A percentile compares a stretch with the other conserved stretches of the same genome.
Evolutionary conservation across 2,329 filamentous ascomycete genomes (phyloP).

Genomic region (Clarireedia hainanense): DNA sequence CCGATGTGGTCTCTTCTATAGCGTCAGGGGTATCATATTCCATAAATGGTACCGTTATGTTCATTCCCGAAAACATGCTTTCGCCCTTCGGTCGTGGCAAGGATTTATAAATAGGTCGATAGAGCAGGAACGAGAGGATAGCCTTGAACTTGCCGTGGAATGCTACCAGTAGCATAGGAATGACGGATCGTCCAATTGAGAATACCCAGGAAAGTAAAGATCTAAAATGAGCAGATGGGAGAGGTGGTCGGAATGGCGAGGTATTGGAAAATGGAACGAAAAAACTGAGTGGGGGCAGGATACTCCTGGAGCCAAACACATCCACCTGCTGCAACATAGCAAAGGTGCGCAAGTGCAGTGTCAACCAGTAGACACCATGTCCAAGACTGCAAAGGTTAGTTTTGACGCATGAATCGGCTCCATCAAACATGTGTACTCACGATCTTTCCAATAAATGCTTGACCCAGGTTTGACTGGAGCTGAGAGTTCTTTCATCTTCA

Average conservation of each 20-base stretch:
- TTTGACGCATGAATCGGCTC: background rate
- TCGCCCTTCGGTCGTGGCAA: constrained; percentile 26
- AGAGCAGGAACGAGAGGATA: constrained; percentile 19
- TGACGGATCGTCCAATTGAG: constrained; percentile 13
- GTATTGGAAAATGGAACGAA: constrained; percentile 22
- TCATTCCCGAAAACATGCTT: constrained; percentile 22
- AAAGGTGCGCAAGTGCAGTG: background rate
- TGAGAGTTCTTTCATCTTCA: constrained; percentile 10
- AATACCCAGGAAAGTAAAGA: constrained; percentile 15
- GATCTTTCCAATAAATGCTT: background rate
- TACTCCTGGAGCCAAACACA: background rate
- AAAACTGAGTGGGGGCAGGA: constrained; percentile 8
- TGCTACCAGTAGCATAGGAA: constrained; percentile 23
- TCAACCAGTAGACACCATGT: background rate
- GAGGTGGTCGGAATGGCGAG: constrained; percentile 23
- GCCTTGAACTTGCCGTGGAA: constrained; percentile 20
- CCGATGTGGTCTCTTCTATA: constrained; percentile 6
- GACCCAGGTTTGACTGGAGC: background rate
- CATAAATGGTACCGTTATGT: constrained; percentile 12
- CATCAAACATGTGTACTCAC: background rate
- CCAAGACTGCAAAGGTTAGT: background rate
- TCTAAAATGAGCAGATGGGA: constrained; percentile 6
- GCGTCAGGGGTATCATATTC: constrained; percentile 22
- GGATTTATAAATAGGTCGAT: constrained; percentile 24
- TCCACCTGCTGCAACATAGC: background rate